phyloP scores from a whole-genome alignment of 148 eudicot genomes.

The Chenopodium suecicum region DNA sequence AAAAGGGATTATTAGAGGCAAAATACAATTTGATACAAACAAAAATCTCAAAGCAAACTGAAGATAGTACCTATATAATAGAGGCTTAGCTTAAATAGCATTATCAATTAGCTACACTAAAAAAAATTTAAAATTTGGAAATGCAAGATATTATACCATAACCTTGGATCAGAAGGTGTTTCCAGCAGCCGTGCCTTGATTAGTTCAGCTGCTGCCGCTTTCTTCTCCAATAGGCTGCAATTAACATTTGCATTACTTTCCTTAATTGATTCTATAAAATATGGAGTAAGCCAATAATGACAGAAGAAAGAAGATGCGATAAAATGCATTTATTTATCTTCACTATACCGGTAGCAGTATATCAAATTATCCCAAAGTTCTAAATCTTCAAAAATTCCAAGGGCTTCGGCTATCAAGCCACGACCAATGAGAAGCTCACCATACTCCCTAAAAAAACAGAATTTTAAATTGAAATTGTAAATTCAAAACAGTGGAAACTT shows the following conservation, averaged over 20 bases:
- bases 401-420: conserved; percentile 88
- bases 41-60: neutral
- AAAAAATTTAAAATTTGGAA: neutral
- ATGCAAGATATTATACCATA: conserved; percentile 55
- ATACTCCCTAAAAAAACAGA: conserved; percentile 56
- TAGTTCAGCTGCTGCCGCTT: conserved; percentile 85
- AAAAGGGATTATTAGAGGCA: neutral
- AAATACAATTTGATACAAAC: neutral
- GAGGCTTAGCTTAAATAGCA: neutral
- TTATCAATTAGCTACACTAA: neutral
- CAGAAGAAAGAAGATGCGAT: neutral
- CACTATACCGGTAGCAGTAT: conserved; percentile 70
- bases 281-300: neutral
- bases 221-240: conserved; percentile 70
- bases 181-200: conserved; percentile 68
- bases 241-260: conserved; percentile 4
- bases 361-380: conserved; percentile 96
- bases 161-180: conserved; percentile 70
- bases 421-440: conserved; percentile 82
- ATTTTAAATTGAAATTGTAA: neutral
- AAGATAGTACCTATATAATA: neutral
- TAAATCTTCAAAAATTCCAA: conserved; percentile 80
- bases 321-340: conserved; percentile 3
- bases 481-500: neutral
- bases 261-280: neutral